Evolutionary conservation across 352 stramenopile species (phyloP), one percentile per base, ranked within the genome.

Genomic region (Lagenidium giganteum): DNA sequence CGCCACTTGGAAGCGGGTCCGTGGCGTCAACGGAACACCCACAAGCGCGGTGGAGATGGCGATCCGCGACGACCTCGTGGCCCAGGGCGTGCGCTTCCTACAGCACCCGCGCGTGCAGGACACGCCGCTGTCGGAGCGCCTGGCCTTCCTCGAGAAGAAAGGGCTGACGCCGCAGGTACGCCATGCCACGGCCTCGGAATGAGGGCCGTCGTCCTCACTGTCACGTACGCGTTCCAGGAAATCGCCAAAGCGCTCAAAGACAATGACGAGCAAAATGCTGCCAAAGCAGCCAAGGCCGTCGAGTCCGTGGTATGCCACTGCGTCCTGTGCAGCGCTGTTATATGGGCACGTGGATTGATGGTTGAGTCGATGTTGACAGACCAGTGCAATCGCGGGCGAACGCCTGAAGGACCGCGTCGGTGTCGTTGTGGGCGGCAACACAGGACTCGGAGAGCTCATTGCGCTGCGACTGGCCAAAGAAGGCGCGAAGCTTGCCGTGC

Each of bases 141-240:
- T 87, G 36, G 56, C 56, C 47, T 90, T 87, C 46, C 56, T 87
- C 14, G 74, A 87, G 60, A 87, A 87, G 60, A 90, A 87, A 48
- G 74, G 74, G 0, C 60, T 87, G 20, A 83, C 74, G 38, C 58
- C 75, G 18, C 58, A 78, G n/a, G n/a, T n/a, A n/a, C n/a, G n/a
- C n/a, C n/a, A n/a, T n/a, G n/a, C n/a, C n/a, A n/a, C n/a, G n/a
- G n/a, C n/a, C n/a, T n/a, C n/a, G n/a, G 36, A 20, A 24, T n/a
- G 16, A 8, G 16, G 6, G 36, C 23, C 9, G n/a, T 42, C n/a
- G 16, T 4, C 18, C 26, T 31, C 18, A 24, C 18, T 23, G 18
- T n/a, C 20, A 31, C 8, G 36, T 6, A n/a, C 18, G n/a, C n/a
- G n/a, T n/a, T n/a, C n/a, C n/a, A n/a, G 42, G 75, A 87, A 52